These are phyloP conservation scores for Dictyostelium capitatum DNA, from an alignment of 78 protist species.

Conservation along the genomic window DNA sequence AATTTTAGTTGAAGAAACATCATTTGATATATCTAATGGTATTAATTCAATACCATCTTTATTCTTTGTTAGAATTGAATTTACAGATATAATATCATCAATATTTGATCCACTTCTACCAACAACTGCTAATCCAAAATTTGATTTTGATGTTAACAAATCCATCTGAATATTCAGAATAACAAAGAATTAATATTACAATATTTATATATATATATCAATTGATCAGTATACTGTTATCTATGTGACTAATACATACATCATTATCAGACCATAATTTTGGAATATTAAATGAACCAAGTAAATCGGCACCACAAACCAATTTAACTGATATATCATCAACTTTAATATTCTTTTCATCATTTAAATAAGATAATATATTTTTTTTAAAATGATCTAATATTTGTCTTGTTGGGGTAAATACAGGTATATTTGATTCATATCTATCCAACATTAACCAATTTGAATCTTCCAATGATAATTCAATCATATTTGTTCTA, in stretches of 20 bases:
- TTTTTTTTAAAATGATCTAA: conserved; percentile 32
- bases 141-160: conserved; percentile 31
- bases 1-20: conserved; percentile 66
- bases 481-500: conserved; percentile 27
- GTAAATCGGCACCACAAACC: conserved; percentile 65
- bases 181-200: not conserved
- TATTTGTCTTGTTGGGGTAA: conserved; percentile 63
- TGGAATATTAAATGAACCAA: conserved; percentile 74
- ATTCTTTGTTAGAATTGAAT: conserved; percentile 40
- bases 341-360: not conserved
- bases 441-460: conserved; percentile 64
- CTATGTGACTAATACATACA: no score
- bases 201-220: no score
- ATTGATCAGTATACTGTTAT: not conserved
- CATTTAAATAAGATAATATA: not conserved
- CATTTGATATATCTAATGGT: conserved; percentile 18
- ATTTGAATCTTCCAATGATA: conserved; percentile 21
- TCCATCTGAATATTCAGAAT: conserved; percentile 16
- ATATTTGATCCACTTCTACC: conserved; percentile 62
- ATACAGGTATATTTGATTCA: conserved; percentile 31
- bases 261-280: conserved; percentile 62
- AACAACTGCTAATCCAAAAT: conserved; percentile 42
- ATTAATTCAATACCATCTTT: not conserved
- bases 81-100: conserved; percentile 17
- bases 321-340: conserved; percentile 3